Base-by-base conservation (phyloP, 1,284 basidiomycete species). In the Ganoderma meredithae region DNA sequence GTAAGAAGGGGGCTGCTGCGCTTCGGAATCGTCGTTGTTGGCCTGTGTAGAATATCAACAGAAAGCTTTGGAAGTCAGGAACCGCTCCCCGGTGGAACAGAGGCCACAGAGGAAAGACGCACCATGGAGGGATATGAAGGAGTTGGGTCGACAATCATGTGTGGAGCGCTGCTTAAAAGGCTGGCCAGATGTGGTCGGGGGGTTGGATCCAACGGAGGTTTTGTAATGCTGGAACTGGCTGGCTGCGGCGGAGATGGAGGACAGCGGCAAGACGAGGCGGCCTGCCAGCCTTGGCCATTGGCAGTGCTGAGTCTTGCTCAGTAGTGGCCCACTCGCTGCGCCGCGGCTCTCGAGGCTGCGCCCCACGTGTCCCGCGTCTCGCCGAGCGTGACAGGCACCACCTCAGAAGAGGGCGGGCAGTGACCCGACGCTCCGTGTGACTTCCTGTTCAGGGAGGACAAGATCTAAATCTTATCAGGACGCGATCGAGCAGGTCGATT, bases 61-160 rank as follows among this genome's bases (percentile, higher is more conserved):
- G 19, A 2, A 1, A 22, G 17, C 5, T 36, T 15, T 12, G 8
- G n/a, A 12, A 17, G 41, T 69, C 44, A 66, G 67, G 19, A 12
- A 52, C 22, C 8, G 22, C 10, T 13, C 25, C 25, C 22, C 22
- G 22, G 9, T 49, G 31, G 27, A 36, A 19, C 10, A 1, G 9
- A 36, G 9, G 36, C 36, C 36, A 36, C 36, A 39, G 40, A 61
- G 27, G 22, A 22, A 36, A 58, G 15, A 69, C 75, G 59, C 36
- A 78, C 77, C 76, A 78, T 76, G 64, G 69, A 40, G 10, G 67
- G 60, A n/a, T 68, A 44, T n/a, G 69, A 63, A n/a, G 65, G 67
- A 59, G 70, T 69, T 6, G 68, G 67, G 65, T 73, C 67, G 19
- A 73, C 69, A 60, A 75, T 74, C 72, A 76, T 76, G 47, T 33